Evolutionary conservation across 2,329 filamentous ascomycete species (phyloP).

Genomic region (Sphaerulina musiva): DNA sequence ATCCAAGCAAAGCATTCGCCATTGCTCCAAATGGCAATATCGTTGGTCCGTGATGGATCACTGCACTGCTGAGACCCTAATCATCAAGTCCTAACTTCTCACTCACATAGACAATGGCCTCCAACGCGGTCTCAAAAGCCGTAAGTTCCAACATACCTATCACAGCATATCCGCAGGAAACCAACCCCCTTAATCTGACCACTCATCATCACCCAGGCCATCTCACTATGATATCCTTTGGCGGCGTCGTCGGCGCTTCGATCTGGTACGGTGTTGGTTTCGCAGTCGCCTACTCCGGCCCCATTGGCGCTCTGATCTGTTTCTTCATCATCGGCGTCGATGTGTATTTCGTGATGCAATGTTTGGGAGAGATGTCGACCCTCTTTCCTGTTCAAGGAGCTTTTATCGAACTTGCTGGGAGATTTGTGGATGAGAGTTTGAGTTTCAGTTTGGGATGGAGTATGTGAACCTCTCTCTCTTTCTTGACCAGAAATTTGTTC

Average conservation of each 20-base stretch:
- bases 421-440: conserved; percentile 15
- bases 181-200: no score
- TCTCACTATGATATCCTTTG: conserved; percentile 16
- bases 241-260: conserved; percentile 15
- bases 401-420: conserved; percentile 15
- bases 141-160: not conserved
- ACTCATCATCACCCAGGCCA: not conserved
- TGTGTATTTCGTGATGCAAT: conserved; percentile 19
- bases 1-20: conserved; percentile 3
- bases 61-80: not conserved
- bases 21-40: conserved; percentile 11
- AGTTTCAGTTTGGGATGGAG: conserved; percentile 15
- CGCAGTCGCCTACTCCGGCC: conserved; percentile 13
- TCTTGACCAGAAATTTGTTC: no score
- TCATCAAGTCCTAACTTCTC: not conserved
- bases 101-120: conserved; percentile 7
- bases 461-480: no score
- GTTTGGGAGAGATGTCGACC: conserved; percentile 14
- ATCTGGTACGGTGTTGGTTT: conserved; percentile 16
- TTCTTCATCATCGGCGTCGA: conserved; percentile 14
- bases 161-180: no score
- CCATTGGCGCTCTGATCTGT: conserved; percentile 15
- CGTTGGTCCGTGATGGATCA: not conserved
- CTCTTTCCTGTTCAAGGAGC: conserved; percentile 15
- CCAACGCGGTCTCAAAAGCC: conserved; percentile 13